These are phyloP conservation scores for Xylaria sp. DNA, from an alignment of 2,329 filamentous ascomycete species.

Conservation along the genomic window DNA sequence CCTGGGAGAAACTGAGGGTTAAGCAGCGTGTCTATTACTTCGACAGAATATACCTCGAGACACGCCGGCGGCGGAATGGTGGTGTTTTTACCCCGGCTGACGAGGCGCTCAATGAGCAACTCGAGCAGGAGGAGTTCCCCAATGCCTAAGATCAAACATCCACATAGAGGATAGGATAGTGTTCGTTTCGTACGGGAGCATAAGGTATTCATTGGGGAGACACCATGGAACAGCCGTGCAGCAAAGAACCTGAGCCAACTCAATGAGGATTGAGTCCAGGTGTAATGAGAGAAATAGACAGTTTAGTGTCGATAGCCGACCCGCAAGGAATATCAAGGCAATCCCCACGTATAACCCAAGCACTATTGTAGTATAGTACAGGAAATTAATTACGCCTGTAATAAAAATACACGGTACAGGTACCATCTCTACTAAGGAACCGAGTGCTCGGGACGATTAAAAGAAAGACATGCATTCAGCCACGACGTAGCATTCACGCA, in stretches of 20 bases:
- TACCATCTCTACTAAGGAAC: background rate
- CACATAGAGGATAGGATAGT: background rate
- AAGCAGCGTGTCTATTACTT: constrained; percentile 5
- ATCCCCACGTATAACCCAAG: too few species aligned
- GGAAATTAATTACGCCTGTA: too few species aligned
- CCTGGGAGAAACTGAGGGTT: background rate
- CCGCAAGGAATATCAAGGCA: background rate
- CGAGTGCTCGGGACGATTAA: background rate
- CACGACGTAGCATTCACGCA: background rate
- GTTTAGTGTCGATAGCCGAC: background rate
- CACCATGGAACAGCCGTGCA: background rate
- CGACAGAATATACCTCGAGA: constrained; percentile 1
- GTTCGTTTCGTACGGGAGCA: background rate
- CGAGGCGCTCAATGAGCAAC: constrained; percentile 4
- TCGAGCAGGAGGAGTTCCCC: background rate
- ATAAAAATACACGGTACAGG: too few species aligned
- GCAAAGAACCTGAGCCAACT: background rate
- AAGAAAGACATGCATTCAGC: background rate
- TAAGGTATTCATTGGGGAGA: background rate
- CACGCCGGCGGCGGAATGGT: background rate
- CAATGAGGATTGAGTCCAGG: background rate
- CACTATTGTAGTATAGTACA: too few species aligned
- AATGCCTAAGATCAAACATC: background rate
- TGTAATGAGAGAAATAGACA: background rate
- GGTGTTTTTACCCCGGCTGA: constrained; percentile 2